These are phyloP conservation scores for Pestalotiopsis sp. DNA, from an alignment of 2,329 filamentous ascomycete genomes.

Conservation along the genomic window DNA sequence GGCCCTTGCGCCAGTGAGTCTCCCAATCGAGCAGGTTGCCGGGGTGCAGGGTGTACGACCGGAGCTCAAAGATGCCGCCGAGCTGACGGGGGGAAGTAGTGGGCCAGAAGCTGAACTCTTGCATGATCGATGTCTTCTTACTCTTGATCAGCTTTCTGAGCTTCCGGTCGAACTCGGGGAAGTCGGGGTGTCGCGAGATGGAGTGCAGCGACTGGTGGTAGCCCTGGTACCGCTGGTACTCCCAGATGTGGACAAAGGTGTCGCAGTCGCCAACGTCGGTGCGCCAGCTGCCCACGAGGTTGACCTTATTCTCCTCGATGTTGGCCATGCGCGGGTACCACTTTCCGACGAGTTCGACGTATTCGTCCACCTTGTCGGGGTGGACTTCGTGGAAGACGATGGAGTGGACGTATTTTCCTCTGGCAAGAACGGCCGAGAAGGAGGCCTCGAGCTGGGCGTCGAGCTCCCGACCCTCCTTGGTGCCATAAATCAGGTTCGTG, in stretches of 20 bases:
- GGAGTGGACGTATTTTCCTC: slow-evolving; percentile 97
- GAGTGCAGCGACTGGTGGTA: slow-evolving; percentile 90
- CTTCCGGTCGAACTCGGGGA: slow-evolving; percentile 79
- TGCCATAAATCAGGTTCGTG: slow-evolving; percentile 92
- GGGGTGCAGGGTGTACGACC: slow-evolving; percentile 94
- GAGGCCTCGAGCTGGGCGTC: slow-evolving; percentile 95
- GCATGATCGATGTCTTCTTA: slow-evolving; percentile 93
- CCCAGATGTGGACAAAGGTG: slow-evolving; percentile 99
- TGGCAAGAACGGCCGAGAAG: slow-evolving; percentile 91
- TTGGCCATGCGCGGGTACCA: slow-evolving; percentile 93
- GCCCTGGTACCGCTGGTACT: slow-evolving; percentile 95
- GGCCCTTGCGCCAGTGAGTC: slow-evolving; percentile 92
- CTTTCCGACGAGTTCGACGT: slow-evolving; percentile 82
- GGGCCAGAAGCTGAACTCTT: slow-evolving; percentile 99
- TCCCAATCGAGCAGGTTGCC: slow-evolving; percentile 98
- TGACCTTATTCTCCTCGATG: slow-evolving; percentile 86
- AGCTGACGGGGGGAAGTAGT: slow-evolving; percentile 88
- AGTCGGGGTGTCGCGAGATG: slow-evolving; percentile 83
- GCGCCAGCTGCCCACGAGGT: slow-evolving; percentile 96
- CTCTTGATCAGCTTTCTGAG: slow-evolving; percentile 82
- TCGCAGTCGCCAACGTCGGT: slow-evolving; percentile 97
- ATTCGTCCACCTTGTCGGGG: slow-evolving; percentile 94
- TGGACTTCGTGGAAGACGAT: slow-evolving; percentile 97
- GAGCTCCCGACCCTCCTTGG: slow-evolving; percentile 90
- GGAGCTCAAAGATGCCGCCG: slow-evolving; percentile 91